Percentiles rank a stretch among this genome's conserved stretches.
Conservation (phyloP, 306 rosid genomes). For the Rubus parviflorus region DNA sequence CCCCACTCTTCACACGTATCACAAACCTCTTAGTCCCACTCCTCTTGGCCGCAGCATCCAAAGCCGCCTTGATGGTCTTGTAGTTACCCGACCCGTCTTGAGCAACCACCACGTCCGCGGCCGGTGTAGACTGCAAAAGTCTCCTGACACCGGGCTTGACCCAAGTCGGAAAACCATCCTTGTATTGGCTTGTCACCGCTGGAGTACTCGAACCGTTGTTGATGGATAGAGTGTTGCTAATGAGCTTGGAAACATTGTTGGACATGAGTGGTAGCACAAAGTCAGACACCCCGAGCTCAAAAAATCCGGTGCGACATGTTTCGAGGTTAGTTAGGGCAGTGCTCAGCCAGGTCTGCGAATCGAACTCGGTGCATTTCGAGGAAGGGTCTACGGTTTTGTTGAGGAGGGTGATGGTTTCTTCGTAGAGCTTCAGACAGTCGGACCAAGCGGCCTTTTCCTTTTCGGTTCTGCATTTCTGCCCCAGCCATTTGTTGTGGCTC, state of each 20-base stretch:
- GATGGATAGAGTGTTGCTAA: conserved; percentile 43
- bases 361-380: conserved; percentile 27
- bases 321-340: conserved; percentile 51
- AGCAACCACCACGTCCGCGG: conserved; percentile 51
- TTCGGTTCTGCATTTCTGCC: conserved; percentile 34
- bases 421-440: conserved; percentile 50
- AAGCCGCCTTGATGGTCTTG: conserved; percentile 40
- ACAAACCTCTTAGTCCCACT: conserved; percentile 45
- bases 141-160: conserved; percentile 37
- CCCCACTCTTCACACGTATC: conserved; percentile 47
- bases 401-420: conserved; percentile 45
- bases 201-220: conserved; percentile 31
- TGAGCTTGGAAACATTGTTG: conserved; percentile 48
- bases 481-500: conserved; percentile 36
- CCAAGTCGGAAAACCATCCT: conserved; percentile 51
- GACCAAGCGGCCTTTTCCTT: conserved; percentile 51
- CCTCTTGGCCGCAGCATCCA: conserved; percentile 39
- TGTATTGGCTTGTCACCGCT: conserved; percentile 3
- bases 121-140: conserved; percentile 37
- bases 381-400: conserved; percentile 45
- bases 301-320: conserved; percentile 50
- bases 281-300: conserved; percentile 48
- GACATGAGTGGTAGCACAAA: conserved; percentile 39
- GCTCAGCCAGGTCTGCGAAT: conserved; percentile 61
- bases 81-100: conserved; percentile 54